phyloP scores from a whole-genome alignment of 1,284 basidiomycete genomes.

The Heterobasidion occidentale region DNA sequence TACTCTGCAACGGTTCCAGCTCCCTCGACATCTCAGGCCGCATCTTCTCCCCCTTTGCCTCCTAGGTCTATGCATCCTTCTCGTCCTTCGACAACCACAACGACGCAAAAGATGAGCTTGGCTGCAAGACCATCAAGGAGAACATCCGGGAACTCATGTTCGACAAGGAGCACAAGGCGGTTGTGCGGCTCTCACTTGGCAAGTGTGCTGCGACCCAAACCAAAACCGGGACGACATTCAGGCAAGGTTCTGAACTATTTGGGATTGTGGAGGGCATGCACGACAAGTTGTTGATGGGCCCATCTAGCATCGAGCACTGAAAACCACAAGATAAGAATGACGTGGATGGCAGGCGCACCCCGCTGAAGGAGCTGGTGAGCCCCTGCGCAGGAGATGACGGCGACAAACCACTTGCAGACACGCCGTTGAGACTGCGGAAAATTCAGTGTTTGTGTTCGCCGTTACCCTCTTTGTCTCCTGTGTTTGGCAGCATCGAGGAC shows the following conservation, averaged over 20 bases:
- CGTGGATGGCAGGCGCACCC: slow-evolving; percentile 16
- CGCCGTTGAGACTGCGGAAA: background rate
- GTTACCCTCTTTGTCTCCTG: slow-evolving; percentile 16
- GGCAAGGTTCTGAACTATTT: slow-evolving; percentile 18
- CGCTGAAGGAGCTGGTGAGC: slow-evolving; percentile 32
- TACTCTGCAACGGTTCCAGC: slow-evolving; percentile 12
- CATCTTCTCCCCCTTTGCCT: background rate
- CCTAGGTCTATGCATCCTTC: background rate
- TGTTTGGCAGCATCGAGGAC: slow-evolving; percentile 14
- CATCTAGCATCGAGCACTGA: slow-evolving; percentile 14
- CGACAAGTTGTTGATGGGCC: slow-evolving; percentile 21
- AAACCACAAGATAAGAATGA: background rate
- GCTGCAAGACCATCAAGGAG: slow-evolving; percentile 68
- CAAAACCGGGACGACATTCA: background rate
- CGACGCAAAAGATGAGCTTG: slow-evolving; percentile 30
- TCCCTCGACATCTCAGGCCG: slow-evolving; percentile 17
- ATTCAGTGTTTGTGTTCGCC: slow-evolving; percentile 14
- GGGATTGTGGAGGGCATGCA: slow-evolving; percentile 20
- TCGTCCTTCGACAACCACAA: background rate
- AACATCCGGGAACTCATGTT: slow-evolving; percentile 53
- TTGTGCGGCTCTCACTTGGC: slow-evolving; percentile 31
- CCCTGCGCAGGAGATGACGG: slow-evolving; percentile 19
- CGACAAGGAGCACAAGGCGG: slow-evolving; percentile 64
- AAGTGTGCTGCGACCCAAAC: slow-evolving; percentile 17
- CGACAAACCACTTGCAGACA: slow-evolving; percentile 15